Evolutionary conservation across 1,284 basidiomycete genomes (phyloP), one percentile per base, ranked within the genome.

Genomic region (Cutaneotrichosporon cavernicola): DNA sequence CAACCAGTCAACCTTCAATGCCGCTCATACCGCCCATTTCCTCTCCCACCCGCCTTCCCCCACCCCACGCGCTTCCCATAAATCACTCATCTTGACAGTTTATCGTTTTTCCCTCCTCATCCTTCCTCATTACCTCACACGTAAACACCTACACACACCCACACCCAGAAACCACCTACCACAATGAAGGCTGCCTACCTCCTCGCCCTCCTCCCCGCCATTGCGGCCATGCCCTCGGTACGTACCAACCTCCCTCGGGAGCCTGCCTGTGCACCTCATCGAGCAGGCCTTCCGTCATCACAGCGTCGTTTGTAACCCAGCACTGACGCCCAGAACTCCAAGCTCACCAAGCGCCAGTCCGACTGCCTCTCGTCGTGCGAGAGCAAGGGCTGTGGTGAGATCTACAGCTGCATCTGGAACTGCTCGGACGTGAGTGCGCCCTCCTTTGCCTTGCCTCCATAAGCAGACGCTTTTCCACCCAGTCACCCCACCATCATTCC

Each of bases 161-260:
- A 14, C 32, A 43, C 36, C 7, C 30, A 30, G 30, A 56, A 36
- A 21, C 21, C n/a, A 8, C 6, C 10, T 16, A 32, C 40, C 58
- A 69, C 58, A 65, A 70, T 70, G 69, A 65, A 65, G 46, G 36
- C 58, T 40, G 38, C 65, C 32, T 38, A 49, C 56, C 57, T 66
- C 57, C 52, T 69, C 40, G 58, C 62, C n/a, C 43, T 63, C 31
- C 55, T 43, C 31, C 53, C 55, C 50, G 31, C 43, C 61, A 34
- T 62, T 49, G 61, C 61, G 52, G 60, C 60, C 30, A 7, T 46
- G 10, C 30, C 64, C 34, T 40, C 38, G 38, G 43, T 46, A 46
- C 18, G 43, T 46, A 43, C 18, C 7, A 16, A 11, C 38, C 13
- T 16, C 38, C 38, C 13, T 14, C 13, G 10, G 1, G 13, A 14